Evolutionary conservation across 345 rosid genomes (phyloP).

Genomic region (Gynandropsis gynandra): DNA sequence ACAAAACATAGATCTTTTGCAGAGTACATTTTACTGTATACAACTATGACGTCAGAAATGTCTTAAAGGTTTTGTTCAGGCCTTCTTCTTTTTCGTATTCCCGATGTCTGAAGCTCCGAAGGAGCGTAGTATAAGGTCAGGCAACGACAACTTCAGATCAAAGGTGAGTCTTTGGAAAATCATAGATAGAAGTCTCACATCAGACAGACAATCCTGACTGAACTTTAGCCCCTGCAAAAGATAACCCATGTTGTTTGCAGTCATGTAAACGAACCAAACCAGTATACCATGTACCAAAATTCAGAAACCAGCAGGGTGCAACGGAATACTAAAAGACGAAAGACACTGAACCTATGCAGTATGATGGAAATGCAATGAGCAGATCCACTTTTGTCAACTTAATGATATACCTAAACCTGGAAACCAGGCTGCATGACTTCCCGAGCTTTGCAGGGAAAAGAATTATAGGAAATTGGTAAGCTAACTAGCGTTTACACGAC

Average conservation of each 20-base stretch:
- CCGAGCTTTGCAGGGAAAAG: neutral
- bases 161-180: conserved; percentile 61
- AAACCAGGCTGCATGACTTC: neutral
- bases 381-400: too few species aligned
- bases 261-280: conserved; percentile 3
- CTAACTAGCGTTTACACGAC: too few species aligned
- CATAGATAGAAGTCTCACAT: conserved; percentile 50
- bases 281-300: too few species aligned
- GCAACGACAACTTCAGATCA: conserved; percentile 45
- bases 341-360: conserved; percentile 1
- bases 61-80: conserved; percentile 5
- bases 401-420: too few species aligned
- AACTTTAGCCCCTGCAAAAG: conserved; percentile 28
- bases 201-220: conserved; percentile 46
- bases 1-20: conserved; percentile 2
- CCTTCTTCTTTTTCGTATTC: conserved; percentile 35
- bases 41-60: conserved; percentile 5
- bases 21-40: conserved; percentile 1
- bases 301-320: too few species aligned
- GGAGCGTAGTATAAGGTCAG: conserved; percentile 43
- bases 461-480: neutral
- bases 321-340: too few species aligned
- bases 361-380: too few species aligned
- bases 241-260: conserved; percentile 9
- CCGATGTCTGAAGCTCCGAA: conserved; percentile 36